A percentile compares a stretch with the other conserved stretches of the same genome.
phyloP scores from a whole-genome alignment of 192 early-diverging fungal species.

The Mortierella antarctica region DNA sequence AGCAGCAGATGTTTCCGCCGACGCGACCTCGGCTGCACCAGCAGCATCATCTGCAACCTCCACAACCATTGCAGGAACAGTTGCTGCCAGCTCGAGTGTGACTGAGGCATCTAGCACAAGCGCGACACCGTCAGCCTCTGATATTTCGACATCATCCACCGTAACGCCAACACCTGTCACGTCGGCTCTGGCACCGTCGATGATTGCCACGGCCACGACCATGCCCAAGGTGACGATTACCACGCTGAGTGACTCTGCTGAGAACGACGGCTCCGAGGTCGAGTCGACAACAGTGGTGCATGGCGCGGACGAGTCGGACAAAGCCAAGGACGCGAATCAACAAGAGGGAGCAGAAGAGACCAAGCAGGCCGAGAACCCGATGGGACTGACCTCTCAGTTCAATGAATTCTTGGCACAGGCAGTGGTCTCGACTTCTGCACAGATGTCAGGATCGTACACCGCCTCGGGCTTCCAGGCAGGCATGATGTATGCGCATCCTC shows the following conservation, averaged over 20 bases:
- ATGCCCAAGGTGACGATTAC: constrained; percentile 54
- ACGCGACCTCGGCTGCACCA: constrained; percentile 7
- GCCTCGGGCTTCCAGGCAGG: constrained; percentile 19
- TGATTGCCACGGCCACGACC: constrained; percentile 43
- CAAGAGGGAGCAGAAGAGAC: constrained; percentile 8
- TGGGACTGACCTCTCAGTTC: constrained; percentile 53
- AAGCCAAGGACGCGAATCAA: constrained; percentile 12
- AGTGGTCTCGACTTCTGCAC: constrained; percentile 37
- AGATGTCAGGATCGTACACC: constrained; percentile 18
- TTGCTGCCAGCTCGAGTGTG: constrained; percentile 8
- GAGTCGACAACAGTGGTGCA: constrained; percentile 47
- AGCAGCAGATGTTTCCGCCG: not conserved
- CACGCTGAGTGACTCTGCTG: constrained; percentile 35
- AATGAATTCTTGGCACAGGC: constrained; percentile 52
- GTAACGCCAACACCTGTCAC: constrained; percentile 11
- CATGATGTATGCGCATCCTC: constrained; percentile 34
- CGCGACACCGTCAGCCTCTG: not conserved
- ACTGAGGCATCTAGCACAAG: constrained; percentile 19
- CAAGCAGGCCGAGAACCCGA: constrained; percentile 24
- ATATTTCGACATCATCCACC: constrained; percentile 5
- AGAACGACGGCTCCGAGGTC: constrained; percentile 11
- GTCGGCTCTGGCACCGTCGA: constrained; percentile 37
- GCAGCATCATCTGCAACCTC: not conserved
- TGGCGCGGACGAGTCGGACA: constrained; percentile 26
- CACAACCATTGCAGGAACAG: not conserved